These are phyloP conservation scores for Sarocladiaceae sp. DNA, from an alignment of 2,329 filamentous ascomycete genomes.

Conservation along the genomic window DNA sequence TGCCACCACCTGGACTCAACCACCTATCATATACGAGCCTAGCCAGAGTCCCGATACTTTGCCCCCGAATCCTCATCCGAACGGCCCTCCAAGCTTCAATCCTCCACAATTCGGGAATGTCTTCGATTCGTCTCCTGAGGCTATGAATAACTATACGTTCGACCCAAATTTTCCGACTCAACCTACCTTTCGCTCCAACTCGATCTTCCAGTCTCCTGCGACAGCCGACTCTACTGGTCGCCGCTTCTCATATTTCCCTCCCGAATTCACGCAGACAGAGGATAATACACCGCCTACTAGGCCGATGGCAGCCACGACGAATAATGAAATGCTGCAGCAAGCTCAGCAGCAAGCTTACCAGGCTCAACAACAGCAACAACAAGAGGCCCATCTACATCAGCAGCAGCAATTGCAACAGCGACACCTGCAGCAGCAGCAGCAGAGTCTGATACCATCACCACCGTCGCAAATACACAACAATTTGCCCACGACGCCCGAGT, in stretches of 20 bases:
- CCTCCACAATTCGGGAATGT: conserved; percentile 53
- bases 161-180: conserved; percentile 38
- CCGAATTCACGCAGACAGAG: conserved; percentile 37
- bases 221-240: conserved; percentile 48
- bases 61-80: conserved; percentile 19
- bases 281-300: conserved; percentile 19
- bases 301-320: neutral
- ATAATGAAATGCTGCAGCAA: conserved; percentile 1
- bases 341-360: conserved; percentile 4
- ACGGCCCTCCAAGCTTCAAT: conserved; percentile 30
- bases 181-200: conserved; percentile 58
- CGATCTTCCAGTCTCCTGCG: conserved; percentile 56
- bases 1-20: conserved; percentile 8
- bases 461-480: neutral
- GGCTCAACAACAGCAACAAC: conserved; percentile 18
- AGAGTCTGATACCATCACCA: neutral
- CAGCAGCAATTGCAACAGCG: neutral
- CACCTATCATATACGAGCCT: conserved; percentile 10
- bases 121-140: conserved; percentile 49
- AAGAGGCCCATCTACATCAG: conserved; percentile 12
- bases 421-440: neutral
- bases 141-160: conserved; percentile 40
- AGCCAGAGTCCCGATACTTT: conserved; percentile 20
- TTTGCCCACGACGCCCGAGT: neutral
- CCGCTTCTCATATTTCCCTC: conserved; percentile 58